These are phyloP conservation scores for Peronospora farinosa DNA, from an alignment of 352 stramenopile species.

Conservation along the genomic window DNA sequence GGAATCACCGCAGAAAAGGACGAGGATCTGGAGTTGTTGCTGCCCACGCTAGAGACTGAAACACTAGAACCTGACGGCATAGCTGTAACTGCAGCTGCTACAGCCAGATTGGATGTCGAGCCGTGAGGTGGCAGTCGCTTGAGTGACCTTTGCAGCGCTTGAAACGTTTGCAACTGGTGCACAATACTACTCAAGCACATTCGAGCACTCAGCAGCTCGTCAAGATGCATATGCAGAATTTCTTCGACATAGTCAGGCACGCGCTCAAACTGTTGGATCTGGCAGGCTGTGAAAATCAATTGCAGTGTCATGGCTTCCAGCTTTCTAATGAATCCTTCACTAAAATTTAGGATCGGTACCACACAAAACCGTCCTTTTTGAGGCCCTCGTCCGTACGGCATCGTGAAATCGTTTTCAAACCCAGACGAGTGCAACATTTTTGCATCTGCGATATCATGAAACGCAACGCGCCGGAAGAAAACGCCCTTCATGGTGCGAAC, in stretches of 20 bases:
- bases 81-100: conserved; percentile 5
- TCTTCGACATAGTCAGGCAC: conserved; percentile 72
- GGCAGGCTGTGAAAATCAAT: conserved; percentile 63
- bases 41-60: conserved; percentile 28
- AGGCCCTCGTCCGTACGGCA: conserved; percentile 18
- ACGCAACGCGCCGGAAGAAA: conserved; percentile 70
- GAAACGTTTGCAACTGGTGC: conserved; percentile 66
- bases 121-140: conserved; percentile 32
- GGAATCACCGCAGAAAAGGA: conserved; percentile 33
- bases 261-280: conserved; percentile 74
- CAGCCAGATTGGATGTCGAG: conserved; percentile 24
- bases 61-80: conserved; percentile 25
- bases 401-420: conserved; percentile 27
- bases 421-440: conserved; percentile 26
- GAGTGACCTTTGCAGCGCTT: conserved; percentile 40
- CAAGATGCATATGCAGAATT: conserved; percentile 52
- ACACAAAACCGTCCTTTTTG: conserved; percentile 51
- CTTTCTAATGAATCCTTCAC: conserved; percentile 63
- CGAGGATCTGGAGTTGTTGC: conserved; percentile 35
- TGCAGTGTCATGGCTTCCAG: conserved; percentile 64
- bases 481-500: conserved; percentile 69
- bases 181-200: conserved; percentile 71
- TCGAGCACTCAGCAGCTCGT: conserved; percentile 66
- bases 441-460: conserved; percentile 41
- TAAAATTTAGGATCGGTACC: conserved; percentile 79